Percentiles rank a stretch among this genome's conserved stretches.
Conservation (phyloP, 768 basidiomycete species). For the Boletus sp. region DNA sequence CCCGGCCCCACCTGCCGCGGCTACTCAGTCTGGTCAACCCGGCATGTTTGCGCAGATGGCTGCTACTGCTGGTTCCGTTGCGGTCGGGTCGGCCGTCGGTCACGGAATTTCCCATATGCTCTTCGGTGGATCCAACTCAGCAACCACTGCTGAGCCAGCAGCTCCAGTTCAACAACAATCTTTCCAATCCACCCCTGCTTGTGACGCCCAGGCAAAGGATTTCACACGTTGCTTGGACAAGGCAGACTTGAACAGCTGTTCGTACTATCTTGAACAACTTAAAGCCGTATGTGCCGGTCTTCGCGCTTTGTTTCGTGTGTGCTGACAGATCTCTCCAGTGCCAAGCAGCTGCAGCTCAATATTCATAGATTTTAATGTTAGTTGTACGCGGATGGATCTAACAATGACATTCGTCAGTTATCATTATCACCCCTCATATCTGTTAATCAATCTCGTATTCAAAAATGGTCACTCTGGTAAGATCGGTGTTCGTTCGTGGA, state of each 20-base stretch:
- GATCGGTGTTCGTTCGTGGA: neutral
- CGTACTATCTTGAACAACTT: constrained; percentile 85
- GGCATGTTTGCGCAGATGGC: constrained; percentile 85
- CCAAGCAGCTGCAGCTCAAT: constrained; percentile 70
- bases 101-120: constrained; percentile 91
- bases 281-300: constrained; percentile 63
- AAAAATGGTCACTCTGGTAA: neutral
- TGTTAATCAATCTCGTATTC: neutral
- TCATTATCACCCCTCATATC: constrained; percentile 4
- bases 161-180: constrained; percentile 47
- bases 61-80: constrained; percentile 87
- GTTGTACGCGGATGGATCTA: constrained; percentile 5
- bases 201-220: constrained; percentile 83
- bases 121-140: constrained; percentile 64
- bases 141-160: constrained; percentile 46
- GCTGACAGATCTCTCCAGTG: constrained; percentile 43
- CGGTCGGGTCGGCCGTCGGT: constrained; percentile 82
- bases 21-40: constrained; percentile 49
- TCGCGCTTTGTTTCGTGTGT: constrained; percentile 2
- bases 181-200: constrained; percentile 48
- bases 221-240: constrained; percentile 86
- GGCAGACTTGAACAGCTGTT: constrained; percentile 74
- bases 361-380: constrained; percentile 31
- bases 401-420: constrained; percentile 9
- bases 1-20: constrained; percentile 37